Evolutionary conservation across 2,329 filamentous ascomycete genomes (phyloP).

Genomic region (Fusarium nisikadoi): DNA sequence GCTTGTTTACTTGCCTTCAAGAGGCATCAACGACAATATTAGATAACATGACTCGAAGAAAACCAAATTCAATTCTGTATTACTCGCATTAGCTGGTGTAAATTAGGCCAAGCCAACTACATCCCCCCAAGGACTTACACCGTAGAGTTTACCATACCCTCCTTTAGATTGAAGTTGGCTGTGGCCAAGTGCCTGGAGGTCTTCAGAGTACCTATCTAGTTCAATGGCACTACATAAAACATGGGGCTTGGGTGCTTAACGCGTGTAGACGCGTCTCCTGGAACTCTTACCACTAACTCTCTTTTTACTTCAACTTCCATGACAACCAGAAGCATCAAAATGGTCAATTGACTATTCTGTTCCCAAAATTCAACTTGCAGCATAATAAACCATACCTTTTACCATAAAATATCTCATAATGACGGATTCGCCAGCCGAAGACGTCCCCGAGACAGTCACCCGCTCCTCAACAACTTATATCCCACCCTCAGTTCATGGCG

Average conservation of each 20-base stretch:
- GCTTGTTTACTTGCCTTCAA: not conserved
- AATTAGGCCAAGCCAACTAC: not conserved
- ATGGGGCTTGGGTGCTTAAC: constrained; percentile 30
- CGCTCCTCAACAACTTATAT: constrained; percentile 59
- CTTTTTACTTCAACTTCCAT: constrained; percentile 1
- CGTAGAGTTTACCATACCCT: not conserved
- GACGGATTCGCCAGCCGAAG: constrained; percentile 55
- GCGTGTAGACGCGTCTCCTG: constrained; percentile 36
- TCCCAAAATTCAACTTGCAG: not conserved
- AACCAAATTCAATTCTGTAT: not conserved
- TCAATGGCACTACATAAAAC: not conserved
- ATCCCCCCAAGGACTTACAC: not conserved
- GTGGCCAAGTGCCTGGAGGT: no score
- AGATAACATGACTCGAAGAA: not conserved
- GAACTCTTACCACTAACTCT: not conserved
- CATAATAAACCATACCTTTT: not conserved
- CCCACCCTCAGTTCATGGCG: constrained; percentile 73
- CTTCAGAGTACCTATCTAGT: no score
- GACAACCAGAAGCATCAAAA: not conserved
- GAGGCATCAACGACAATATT: not conserved
- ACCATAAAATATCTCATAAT: constrained; percentile 41
- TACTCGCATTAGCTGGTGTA: not conserved
- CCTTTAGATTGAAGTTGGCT: not conserved
- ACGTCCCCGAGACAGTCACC: constrained; percentile 33
- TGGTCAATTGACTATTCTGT: not conserved